Percentiles rank a stretch among this genome's conserved stretches.
phyloP scores from a whole-genome alignment of 1,139 yeast genomes.

The Yarrowia galli region DNA sequence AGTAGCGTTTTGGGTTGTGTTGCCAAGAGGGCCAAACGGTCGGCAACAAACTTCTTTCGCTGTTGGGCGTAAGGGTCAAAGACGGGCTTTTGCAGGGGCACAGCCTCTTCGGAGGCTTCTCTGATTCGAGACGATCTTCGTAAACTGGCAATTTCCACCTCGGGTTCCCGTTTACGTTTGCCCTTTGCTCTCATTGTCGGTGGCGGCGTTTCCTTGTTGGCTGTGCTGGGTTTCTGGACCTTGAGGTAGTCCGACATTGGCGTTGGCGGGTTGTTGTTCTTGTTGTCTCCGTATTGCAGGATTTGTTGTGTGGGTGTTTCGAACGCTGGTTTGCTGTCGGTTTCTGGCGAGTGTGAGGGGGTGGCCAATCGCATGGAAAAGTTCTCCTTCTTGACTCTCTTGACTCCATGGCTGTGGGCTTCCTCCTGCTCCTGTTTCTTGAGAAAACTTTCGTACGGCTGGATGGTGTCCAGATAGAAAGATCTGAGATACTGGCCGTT shows the following conservation, averaged over 20 bases:
- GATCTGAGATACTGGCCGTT: conserved; percentile 38
- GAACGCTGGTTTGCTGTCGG: conserved; percentile 10
- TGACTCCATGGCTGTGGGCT: conserved; percentile 40
- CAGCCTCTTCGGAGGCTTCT: conserved; percentile 32
- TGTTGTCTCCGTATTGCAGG: conserved; percentile 5
- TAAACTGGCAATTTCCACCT: conserved; percentile 28
- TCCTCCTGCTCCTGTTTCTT: conserved; percentile 19
- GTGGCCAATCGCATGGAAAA: conserved; percentile 25
- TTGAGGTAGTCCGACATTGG: conserved; percentile 31
- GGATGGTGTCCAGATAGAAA: conserved; percentile 45
- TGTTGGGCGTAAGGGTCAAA: conserved; percentile 20
- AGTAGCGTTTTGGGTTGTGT: conserved; percentile 31
- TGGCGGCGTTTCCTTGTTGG: not conserved
- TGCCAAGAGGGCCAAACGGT: conserved; percentile 4
- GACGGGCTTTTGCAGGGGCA: conserved; percentile 1
- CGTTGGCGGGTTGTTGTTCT: conserved; percentile 26
- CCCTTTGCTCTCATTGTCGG: conserved; percentile 11
- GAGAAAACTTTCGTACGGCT: conserved; percentile 49
- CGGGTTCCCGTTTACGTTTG: conserved; percentile 30
- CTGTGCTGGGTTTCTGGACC: conserved; percentile 27
- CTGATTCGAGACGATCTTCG: conserved; percentile 14
- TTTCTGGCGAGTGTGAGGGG: conserved; percentile 24
- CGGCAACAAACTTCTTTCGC: conserved; percentile 23
- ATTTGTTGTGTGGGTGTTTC: conserved; percentile 25
- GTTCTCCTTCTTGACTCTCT: conserved; percentile 17